These are phyloP conservation scores for Saccharomyces hybrid DNA, from an alignment of 1,139 yeast genomes.

Conservation along the genomic window DNA sequence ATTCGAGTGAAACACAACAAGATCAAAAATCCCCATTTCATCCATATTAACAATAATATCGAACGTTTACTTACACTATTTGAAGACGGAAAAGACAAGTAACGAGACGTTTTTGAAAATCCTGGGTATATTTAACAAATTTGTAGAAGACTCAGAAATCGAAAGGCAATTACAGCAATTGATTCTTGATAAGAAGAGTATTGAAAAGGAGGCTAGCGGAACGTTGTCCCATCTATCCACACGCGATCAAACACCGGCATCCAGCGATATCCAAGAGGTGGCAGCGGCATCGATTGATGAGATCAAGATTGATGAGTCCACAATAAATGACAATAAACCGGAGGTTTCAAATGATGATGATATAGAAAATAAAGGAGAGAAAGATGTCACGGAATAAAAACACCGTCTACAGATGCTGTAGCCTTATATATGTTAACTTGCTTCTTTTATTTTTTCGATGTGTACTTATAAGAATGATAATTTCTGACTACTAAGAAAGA, in stretches of 20 bases:
- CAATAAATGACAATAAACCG: not conserved
- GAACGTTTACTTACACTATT: constrained; percentile 62
- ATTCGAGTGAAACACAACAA: constrained; percentile 47
- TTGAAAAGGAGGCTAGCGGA: constrained; percentile 17
- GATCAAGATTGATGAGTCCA: not conserved
- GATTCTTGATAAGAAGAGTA: constrained; percentile 32
- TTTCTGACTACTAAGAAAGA: not conserved
- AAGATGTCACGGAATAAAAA: not conserved
- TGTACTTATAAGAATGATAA: not conserved
- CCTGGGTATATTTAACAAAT: constrained; percentile 43
- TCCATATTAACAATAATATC: constrained; percentile 64
- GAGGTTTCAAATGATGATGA: not conserved
- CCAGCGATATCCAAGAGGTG: not conserved
- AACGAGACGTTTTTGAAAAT: constrained; percentile 42
- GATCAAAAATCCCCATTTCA: constrained; percentile 37
- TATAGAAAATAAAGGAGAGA: not conserved
- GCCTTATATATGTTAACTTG: not conserved
- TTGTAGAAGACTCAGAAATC: constrained; percentile 37
- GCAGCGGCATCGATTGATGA: not conserved
- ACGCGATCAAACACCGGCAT: not conserved
- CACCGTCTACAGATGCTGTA: not conserved
- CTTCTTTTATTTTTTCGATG: not conserved
- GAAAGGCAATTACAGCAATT: constrained; percentile 36
- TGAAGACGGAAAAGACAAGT: constrained; percentile 37
- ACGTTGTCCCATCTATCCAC: not conserved